phyloP scores from a whole-genome alignment of 2,329 filamentous ascomycete genomes.

The Colletotrichum trifolii region DNA sequence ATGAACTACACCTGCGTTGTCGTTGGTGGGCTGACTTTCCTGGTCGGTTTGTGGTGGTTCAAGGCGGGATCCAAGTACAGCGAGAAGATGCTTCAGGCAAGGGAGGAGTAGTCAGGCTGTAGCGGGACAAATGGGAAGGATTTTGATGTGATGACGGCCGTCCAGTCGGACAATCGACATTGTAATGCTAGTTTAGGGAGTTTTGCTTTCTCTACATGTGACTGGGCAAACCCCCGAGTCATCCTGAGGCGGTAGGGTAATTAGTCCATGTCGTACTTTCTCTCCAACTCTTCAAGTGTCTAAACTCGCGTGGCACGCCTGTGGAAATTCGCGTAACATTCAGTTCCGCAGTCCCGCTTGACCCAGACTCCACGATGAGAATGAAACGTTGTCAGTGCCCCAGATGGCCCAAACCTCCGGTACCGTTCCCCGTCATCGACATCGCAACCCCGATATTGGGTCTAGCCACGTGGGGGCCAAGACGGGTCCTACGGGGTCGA shows the following conservation, averaged over 20 bases:
- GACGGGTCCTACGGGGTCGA: slow-evolving; percentile 2
- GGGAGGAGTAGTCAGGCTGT: slow-evolving; percentile 40
- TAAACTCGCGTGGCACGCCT: no score
- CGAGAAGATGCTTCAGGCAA: slow-evolving; percentile 49
- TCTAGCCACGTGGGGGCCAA: slow-evolving; percentile 20
- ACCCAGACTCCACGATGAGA: neutral
- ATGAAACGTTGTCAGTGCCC: neutral
- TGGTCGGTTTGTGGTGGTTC: slow-evolving; percentile 56
- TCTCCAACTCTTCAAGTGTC: no score
- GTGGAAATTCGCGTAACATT: no score
- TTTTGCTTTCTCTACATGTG: no score
- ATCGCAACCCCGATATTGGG: slow-evolving; percentile 2
- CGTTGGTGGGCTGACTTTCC: slow-evolving; percentile 50
- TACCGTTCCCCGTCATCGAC: neutral
- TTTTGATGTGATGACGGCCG: no score
- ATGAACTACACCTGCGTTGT: slow-evolving; percentile 63
- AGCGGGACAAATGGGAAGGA: neutral
- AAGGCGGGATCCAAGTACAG: slow-evolving; percentile 52
- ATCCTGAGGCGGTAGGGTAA: no score
- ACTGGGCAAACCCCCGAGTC: no score
- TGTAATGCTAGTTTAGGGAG: no score
- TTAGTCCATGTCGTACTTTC: no score
- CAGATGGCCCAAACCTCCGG: slow-evolving; percentile 5
- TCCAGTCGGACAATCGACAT: no score
- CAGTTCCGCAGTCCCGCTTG: neutral